phyloP scores from a whole-genome alignment of 768 basidiomycete genomes.

The Lanmaoa pseudosensibilis region DNA sequence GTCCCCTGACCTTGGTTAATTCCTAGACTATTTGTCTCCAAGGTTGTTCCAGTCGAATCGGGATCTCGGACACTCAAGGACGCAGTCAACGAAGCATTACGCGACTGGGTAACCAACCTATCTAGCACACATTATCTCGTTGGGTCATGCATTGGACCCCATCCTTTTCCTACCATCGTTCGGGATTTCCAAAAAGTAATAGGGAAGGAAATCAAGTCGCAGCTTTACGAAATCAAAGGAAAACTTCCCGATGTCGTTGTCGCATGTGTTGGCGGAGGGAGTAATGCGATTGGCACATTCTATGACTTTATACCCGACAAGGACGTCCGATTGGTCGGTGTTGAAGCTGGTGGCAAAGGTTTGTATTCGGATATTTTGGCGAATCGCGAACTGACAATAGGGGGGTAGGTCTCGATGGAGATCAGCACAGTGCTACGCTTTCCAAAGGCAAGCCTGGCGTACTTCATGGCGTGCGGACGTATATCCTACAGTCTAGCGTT shows the following conservation, averaged over 20 bases:
- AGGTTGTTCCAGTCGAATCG: conserved; percentile 93
- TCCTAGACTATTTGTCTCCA: conserved; percentile 2
- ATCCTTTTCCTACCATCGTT: conserved; percentile 98
- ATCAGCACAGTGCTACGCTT: conserved; percentile 89
- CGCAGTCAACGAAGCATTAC: conserved; percentile 96
- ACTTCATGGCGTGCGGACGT: conserved; percentile 93
- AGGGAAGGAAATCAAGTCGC: conserved; percentile 89
- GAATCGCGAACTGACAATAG: conserved; percentile 8
- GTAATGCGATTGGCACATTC: conserved; percentile 97
- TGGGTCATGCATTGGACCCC: conserved; percentile 95
- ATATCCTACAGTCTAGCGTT: conserved; percentile 82
- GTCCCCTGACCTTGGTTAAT: background rate
- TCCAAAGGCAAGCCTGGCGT: conserved; percentile 91
- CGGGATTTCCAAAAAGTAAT: conserved; percentile 98
- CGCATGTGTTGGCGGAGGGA: conserved; percentile 97
- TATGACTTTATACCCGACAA: conserved; percentile 94
- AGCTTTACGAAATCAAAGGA: conserved; percentile 66
- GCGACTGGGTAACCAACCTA: conserved; percentile 98
- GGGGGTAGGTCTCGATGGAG: conserved; percentile 66
- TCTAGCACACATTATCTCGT: conserved; percentile 94
- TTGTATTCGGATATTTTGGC: conserved; percentile 10
- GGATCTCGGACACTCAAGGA: conserved; percentile 96
- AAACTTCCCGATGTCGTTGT: conserved; percentile 94
- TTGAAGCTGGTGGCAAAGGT: conserved; percentile 98
- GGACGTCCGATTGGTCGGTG: conserved; percentile 82